These are phyloP conservation scores for Pelargonium fulgidum DNA, from an alignment of 441 rosid genomes.

Conservation along the genomic window DNA sequence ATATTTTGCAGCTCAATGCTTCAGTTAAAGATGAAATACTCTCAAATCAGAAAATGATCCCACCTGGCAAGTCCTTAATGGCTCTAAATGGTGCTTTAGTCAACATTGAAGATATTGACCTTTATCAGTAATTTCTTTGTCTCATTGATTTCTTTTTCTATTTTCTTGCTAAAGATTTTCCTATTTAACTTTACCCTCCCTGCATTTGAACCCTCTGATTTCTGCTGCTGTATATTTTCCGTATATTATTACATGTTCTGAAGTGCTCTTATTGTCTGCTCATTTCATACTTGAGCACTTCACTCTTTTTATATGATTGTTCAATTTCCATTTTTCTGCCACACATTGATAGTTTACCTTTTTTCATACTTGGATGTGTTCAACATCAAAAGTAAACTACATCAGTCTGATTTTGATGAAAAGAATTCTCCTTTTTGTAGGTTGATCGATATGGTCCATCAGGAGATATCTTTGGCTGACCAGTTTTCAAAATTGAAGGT, in stretches of 20 bases:
- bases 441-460: constrained; percentile 86
- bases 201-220: background rate
- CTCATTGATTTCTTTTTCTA: constrained; percentile 13
- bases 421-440: constrained; percentile 28
- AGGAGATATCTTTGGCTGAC: constrained; percentile 79
- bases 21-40: constrained; percentile 91
- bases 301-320: background rate
- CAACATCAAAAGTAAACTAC: background rate
- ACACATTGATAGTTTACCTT: background rate
- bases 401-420: constrained; percentile 15
- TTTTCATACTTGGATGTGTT: background rate
- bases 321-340: background rate
- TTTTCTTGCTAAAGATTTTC: constrained; percentile 1
- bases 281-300: background rate
- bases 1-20: constrained; percentile 63
- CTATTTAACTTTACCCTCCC: background rate
- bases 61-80: constrained; percentile 92
- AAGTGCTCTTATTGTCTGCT: too few species aligned
- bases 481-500: constrained; percentile 90
- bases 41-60: constrained; percentile 89
- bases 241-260: background rate
- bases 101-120: constrained; percentile 90
- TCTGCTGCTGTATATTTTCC: background rate
- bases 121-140: constrained; percentile 61
- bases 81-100: constrained; percentile 95